These are phyloP conservation scores for Lactarius sp. DNA, from an alignment of 768 basidiomycete genomes.

Conservation along the genomic window DNA sequence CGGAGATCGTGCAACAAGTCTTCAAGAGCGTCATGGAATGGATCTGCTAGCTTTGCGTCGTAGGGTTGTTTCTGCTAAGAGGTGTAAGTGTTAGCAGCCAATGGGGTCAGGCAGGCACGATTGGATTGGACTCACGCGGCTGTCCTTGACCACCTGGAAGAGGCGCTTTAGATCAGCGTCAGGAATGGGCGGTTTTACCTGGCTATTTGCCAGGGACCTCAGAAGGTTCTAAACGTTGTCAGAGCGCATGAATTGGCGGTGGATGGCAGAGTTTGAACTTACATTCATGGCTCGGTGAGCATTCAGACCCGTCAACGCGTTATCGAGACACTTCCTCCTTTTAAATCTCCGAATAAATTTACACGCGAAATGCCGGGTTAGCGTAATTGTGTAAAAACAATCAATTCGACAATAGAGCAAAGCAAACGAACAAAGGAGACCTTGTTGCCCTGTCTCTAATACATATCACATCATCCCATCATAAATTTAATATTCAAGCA, in stretches of 20 bases:
- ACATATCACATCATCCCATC: neutral
- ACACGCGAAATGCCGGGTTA: conserved; percentile 6
- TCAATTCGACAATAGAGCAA: neutral
- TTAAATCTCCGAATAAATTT: conserved; percentile 30
- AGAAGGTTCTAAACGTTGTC: conserved; percentile 67
- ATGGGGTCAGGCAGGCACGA: conserved; percentile 19
- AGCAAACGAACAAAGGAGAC: neutral
- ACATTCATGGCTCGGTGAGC: conserved; percentile 36
- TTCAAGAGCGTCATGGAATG: conserved; percentile 93
- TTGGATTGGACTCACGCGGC: conserved; percentile 57
- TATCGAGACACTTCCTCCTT: conserved; percentile 28
- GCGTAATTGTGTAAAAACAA: too few relatives aligned
- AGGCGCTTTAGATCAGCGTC: conserved; percentile 77
- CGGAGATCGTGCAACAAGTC: conserved; percentile 82
- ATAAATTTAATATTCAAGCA: neutral
- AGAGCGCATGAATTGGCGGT: conserved; percentile 22
- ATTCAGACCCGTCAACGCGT: conserved; percentile 29
- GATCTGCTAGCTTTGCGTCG: conserved; percentile 72
- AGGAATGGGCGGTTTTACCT: conserved; percentile 52
- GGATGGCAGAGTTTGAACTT: conserved; percentile 32
- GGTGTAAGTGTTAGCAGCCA: conserved; percentile 28
- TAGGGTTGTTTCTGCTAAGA: conserved; percentile 39
- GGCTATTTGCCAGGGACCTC: conserved; percentile 76
- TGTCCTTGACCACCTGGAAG: conserved; percentile 80
- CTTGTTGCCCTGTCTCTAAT: neutral